phyloP scores from a whole-genome alignment of 352 stramenopile species.

The Phytophthora crassamura region DNA sequence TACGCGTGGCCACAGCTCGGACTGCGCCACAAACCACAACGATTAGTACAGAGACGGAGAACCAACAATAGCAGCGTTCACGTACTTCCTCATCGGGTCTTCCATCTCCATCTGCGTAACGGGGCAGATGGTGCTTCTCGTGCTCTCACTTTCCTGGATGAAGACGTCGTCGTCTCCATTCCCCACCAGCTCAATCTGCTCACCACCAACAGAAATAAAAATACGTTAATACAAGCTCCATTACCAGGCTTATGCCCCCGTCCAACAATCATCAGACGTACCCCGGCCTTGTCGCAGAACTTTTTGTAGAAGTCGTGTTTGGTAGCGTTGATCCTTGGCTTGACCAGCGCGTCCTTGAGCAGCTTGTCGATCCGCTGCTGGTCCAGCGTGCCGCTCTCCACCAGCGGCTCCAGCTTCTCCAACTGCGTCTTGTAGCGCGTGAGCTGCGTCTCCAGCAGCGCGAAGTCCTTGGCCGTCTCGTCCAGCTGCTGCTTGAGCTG shows the following conservation, averaged over 20 bases:
- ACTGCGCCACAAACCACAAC: slow-evolving; percentile 39
- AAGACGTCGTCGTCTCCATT: slow-evolving; percentile 82
- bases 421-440: slow-evolving; percentile 74
- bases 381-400: slow-evolving; percentile 63
- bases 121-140: slow-evolving; percentile 73
- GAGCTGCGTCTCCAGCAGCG: slow-evolving; percentile 68
- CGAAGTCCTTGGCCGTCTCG: slow-evolving; percentile 75
- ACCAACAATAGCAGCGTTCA: neutral
- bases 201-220: neutral
- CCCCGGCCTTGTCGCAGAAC: slow-evolving; percentile 78
- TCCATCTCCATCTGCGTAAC: slow-evolving; percentile 86
- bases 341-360: slow-evolving; percentile 55
- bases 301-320: slow-evolving; percentile 83
- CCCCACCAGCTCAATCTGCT: slow-evolving; percentile 74
- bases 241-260: neutral
- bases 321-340: slow-evolving; percentile 60
- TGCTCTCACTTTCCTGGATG: slow-evolving; percentile 84
- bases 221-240: neutral
- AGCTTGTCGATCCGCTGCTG: slow-evolving; percentile 68
- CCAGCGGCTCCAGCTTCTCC: slow-evolving; percentile 58
- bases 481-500: slow-evolving; percentile 59
- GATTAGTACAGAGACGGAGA: slow-evolving; percentile 1
- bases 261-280: slow-evolving; percentile 29
- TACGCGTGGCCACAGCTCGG: slow-evolving; percentile 82
- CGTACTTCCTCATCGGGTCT: slow-evolving; percentile 78